These are phyloP conservation scores for Apodospora peruviana DNA, from an alignment of 495 filamentous ascomycete genomes.

Conservation along the genomic window DNA sequence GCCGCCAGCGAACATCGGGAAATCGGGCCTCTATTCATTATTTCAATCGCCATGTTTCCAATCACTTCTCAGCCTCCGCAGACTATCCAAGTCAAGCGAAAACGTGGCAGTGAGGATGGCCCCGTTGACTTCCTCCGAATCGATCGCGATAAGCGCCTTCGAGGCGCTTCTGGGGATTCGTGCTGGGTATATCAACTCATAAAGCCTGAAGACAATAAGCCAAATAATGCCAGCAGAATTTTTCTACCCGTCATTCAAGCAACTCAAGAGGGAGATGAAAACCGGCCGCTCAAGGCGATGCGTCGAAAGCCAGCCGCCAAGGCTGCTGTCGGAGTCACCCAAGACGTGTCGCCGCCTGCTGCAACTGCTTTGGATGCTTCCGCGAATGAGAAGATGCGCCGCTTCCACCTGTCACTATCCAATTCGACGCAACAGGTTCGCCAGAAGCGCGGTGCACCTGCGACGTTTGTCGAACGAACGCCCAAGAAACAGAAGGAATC, in stretches of 20 bases:
- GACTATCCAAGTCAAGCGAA: constrained; percentile 50
- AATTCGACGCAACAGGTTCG: constrained; percentile 18
- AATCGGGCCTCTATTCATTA: too few species aligned
- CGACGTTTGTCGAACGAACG: constrained; percentile 45
- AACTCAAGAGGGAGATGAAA: constrained; percentile 22
- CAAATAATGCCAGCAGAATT: background rate
- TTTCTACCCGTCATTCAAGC: constrained; percentile 19
- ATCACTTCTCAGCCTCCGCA: constrained; percentile 47
- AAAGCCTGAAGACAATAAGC: constrained; percentile 9
- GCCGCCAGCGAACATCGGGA: too few species aligned
- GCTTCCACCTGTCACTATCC: constrained; percentile 45
- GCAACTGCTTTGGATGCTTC: background rate
- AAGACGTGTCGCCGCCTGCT: background rate
- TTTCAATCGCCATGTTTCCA: too few species aligned
- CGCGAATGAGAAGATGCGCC: constrained; percentile 17
- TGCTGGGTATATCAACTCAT: constrained; percentile 40
- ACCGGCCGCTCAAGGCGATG: constrained; percentile 13
- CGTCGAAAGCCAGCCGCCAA: constrained; percentile 1
- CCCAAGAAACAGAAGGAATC: constrained; percentile 25
- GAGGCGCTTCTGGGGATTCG: constrained; percentile 21
- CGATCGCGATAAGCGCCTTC: constrained; percentile 35
- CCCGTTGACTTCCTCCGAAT: constrained; percentile 47
- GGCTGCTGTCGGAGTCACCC: background rate
- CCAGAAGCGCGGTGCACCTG: constrained; percentile 34
- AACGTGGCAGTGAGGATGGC: constrained; percentile 42